These are phyloP conservation scores for Debaryomyces tyrocola DNA, from an alignment of 805 yeast species.

Conservation along the genomic window DNA sequence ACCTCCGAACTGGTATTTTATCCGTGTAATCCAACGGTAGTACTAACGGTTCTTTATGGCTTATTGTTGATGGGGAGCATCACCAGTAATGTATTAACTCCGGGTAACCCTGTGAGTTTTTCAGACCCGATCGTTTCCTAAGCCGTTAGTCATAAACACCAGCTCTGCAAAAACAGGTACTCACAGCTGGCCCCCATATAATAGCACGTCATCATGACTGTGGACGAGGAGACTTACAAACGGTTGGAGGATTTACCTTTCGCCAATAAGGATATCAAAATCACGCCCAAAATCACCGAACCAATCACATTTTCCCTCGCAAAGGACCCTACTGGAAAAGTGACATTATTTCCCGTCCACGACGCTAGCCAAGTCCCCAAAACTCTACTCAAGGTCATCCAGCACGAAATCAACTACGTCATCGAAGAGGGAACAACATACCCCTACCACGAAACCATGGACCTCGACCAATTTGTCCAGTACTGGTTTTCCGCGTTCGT, in stretches of 20 bases:
- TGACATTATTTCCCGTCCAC: constrained; percentile 64
- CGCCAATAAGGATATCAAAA: constrained; percentile 26
- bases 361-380: constrained; percentile 49
- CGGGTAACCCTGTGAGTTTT: too few species aligned
- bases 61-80: neutral
- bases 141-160: too few species aligned
- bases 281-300: constrained; percentile 30
- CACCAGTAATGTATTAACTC: neutral
- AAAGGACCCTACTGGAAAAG: constrained; percentile 42
- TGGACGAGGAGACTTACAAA: constrained; percentile 6
- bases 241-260: constrained; percentile 28
- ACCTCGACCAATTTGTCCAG: constrained; percentile 50
- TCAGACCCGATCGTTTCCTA: too few species aligned
- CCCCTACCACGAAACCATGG: constrained; percentile 50
- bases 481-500: constrained; percentile 71
- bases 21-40: too few species aligned
- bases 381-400: constrained; percentile 46
- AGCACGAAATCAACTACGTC: constrained; percentile 58
- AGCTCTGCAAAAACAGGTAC: too few species aligned
- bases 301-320: constrained; percentile 40
- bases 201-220: constrained; percentile 1
- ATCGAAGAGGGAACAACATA: constrained; percentile 76
- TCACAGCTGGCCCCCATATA: too few species aligned
- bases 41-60: too few species aligned
- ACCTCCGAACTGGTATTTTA: too few species aligned